These are phyloP conservation scores for Yamadazyma endophytica DNA, from an alignment of 805 yeast species.

Conservation along the genomic window DNA sequence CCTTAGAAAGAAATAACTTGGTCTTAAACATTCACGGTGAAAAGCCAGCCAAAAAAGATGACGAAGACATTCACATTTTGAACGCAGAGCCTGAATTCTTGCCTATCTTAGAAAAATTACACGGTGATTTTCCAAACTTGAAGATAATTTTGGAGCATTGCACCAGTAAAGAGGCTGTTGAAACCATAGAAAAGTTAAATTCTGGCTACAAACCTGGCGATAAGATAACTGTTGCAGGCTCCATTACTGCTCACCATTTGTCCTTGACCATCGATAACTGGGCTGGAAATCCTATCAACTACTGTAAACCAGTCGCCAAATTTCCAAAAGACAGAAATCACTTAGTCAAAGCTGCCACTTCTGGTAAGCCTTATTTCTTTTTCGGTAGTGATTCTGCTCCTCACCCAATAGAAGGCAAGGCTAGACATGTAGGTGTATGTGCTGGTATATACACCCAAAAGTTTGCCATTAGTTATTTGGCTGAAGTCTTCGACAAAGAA, in stretches of 20 bases:
- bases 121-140: conserved; percentile 77
- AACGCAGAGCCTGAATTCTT: conserved; percentile 92
- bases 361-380: conserved; percentile 89
- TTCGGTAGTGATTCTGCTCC: conserved; percentile 99
- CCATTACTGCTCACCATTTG: conserved; percentile 94
- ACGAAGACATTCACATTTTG: conserved; percentile 68
- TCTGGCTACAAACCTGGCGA: conserved; percentile 21
- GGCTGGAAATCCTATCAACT: conserved; percentile 95
- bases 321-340: conserved; percentile 81
- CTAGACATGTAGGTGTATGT: conserved; percentile 77
- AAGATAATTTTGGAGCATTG: conserved; percentile 92
- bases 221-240: conserved; percentile 70
- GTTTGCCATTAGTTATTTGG: conserved; percentile 75
- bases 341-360: conserved; percentile 79
- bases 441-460: conserved; percentile 98
- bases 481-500: conserved; percentile 72
- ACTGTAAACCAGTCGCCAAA: conserved; percentile 97
- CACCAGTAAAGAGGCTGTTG: conserved; percentile 85
- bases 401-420: conserved; percentile 78
- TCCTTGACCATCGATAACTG: conserved; percentile 86
- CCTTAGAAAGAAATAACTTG: conserved; percentile 73
- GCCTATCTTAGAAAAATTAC: conserved; percentile 81
- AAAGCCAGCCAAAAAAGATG: conserved; percentile 62
- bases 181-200: conserved; percentile 61
- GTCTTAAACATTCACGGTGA: conserved; percentile 94